These are phyloP conservation scores for Diaporthe australafricana DNA, from an alignment of 2,329 filamentous ascomycete species.

Conservation along the genomic window DNA sequence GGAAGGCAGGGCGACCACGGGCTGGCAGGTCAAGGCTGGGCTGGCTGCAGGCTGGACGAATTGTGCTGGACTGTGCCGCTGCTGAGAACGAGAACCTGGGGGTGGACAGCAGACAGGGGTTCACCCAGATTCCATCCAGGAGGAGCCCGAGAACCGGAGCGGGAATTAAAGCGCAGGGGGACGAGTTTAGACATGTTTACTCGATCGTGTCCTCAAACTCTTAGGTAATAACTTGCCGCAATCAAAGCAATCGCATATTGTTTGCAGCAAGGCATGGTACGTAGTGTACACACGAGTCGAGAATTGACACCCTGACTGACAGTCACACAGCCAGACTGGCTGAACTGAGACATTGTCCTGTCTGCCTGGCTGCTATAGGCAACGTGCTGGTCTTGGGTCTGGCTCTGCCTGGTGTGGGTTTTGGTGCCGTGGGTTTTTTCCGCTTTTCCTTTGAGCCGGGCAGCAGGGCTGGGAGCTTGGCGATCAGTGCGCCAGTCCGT, in stretches of 20 bases:
- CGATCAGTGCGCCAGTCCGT: slow-evolving; percentile 23
- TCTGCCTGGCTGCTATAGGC: slow-evolving; percentile 4
- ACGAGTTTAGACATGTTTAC: slow-evolving; percentile 23
- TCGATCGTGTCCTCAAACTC: slow-evolving; percentile 30
- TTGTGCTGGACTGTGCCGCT: neutral
- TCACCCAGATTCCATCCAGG: neutral
- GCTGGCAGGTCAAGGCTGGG: neutral
- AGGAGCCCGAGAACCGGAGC: slow-evolving; percentile 17
- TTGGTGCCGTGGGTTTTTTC: neutral
- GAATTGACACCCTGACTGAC: neutral
- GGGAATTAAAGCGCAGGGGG: slow-evolving; percentile 23
- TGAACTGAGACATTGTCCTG: neutral
- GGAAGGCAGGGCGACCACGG: neutral
- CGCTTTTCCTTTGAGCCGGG: slow-evolving; percentile 23
- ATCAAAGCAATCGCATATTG: slow-evolving; percentile 4
- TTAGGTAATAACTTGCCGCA: slow-evolving; percentile 27
- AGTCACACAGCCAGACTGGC: neutral
- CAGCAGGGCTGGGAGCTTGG: neutral
- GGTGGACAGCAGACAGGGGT: neutral
- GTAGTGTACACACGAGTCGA: slow-evolving; percentile 15
- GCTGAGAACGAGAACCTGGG: neutral
- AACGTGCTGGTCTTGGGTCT: neutral
- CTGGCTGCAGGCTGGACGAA: neutral
- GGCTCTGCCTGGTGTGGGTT: slow-evolving; percentile 12
- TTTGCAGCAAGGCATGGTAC: slow-evolving; percentile 1